Percentiles rank a stretch among this genome's conserved stretches.
Evolutionary conservation across 768 basidiomycete species (phyloP).

Genomic region (Mycena olivaceomarginata): DNA sequence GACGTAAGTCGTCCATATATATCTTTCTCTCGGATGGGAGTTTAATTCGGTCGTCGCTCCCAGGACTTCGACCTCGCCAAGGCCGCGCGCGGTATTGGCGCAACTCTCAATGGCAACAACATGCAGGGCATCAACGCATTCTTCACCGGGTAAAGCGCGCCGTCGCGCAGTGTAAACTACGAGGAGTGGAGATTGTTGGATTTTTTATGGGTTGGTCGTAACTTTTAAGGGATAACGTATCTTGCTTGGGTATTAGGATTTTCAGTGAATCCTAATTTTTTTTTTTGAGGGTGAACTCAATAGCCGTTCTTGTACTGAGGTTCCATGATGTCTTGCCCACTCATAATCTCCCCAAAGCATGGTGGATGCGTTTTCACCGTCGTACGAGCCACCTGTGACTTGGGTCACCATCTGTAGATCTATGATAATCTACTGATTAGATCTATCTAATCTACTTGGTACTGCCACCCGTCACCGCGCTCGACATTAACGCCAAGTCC

Average conservation of each 20-base stretch:
- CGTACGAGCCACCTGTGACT: too few relatives aligned
- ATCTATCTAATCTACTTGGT: too few relatives aligned
- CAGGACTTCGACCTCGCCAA: slow-evolving; percentile 41
- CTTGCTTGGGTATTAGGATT: not conserved
- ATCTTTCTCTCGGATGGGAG: not conserved
- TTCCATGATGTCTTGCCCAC: not conserved
- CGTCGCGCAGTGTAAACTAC: not conserved
- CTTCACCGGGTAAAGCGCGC: slow-evolving; percentile 36
- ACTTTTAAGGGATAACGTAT: not conserved
- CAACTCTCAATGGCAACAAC: slow-evolving; percentile 32
- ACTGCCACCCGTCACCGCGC: too few relatives aligned
- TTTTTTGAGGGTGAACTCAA: not conserved
- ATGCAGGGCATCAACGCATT: slow-evolving; percentile 42
- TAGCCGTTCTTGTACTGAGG: too few relatives aligned
- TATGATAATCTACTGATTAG: too few relatives aligned
- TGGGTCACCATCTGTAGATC: too few relatives aligned
- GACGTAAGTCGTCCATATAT: slow-evolving; percentile 4
- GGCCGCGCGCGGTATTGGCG: slow-evolving; percentile 34
- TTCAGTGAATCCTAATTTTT: not conserved
- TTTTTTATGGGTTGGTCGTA: not conserved
- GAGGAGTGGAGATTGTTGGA: not conserved
- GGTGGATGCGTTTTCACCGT: too few relatives aligned
- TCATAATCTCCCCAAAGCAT: too few relatives aligned
- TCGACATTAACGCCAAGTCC: too few relatives aligned
- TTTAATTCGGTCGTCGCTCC: not conserved